Conservation (phyloP, 257 asterid species). For the Knoxia roxburghii region DNA sequence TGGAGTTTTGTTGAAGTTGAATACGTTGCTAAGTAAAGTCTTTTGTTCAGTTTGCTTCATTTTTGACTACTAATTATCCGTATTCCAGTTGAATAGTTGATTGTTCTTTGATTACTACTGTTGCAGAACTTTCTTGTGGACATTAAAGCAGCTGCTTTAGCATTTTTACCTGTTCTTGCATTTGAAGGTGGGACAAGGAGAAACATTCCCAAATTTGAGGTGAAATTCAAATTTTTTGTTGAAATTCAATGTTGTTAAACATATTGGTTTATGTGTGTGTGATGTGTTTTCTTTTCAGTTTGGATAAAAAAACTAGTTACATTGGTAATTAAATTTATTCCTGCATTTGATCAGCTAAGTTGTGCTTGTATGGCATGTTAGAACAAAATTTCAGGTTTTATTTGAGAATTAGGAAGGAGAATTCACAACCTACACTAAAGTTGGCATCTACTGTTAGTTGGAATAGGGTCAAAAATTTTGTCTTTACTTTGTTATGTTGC, state of each 20-base stretch:
- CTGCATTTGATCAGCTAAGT: neutral
- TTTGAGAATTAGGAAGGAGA: neutral
- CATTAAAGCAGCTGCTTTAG: conserved; percentile 80
- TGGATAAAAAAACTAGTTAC: too few species aligned
- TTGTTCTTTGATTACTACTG: conserved; percentile 3
- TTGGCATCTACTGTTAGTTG: neutral
- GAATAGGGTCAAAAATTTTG: neutral
- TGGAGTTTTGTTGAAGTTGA: neutral
- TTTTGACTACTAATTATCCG: neutral
- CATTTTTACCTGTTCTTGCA: conserved; percentile 83
- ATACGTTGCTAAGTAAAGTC: neutral
- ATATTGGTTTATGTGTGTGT: neutral
- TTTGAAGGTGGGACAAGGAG: conserved; percentile 98
- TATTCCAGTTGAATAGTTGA: neutral
- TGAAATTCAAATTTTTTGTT: conserved; percentile 17
- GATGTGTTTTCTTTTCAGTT: neutral
- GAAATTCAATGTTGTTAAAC: neutral
- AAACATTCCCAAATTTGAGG: conserved; percentile 95
- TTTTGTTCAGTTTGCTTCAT: neutral
- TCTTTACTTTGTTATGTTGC: neutral
- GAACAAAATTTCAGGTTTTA: neutral
- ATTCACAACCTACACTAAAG: neutral
- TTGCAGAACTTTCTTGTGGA: conserved; percentile 82
- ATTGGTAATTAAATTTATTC: neutral
- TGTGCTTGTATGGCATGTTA: neutral